Conservation (phyloP, 2,329 filamentous ascomycete genomes). For the Alternaria burnsii region DNA sequence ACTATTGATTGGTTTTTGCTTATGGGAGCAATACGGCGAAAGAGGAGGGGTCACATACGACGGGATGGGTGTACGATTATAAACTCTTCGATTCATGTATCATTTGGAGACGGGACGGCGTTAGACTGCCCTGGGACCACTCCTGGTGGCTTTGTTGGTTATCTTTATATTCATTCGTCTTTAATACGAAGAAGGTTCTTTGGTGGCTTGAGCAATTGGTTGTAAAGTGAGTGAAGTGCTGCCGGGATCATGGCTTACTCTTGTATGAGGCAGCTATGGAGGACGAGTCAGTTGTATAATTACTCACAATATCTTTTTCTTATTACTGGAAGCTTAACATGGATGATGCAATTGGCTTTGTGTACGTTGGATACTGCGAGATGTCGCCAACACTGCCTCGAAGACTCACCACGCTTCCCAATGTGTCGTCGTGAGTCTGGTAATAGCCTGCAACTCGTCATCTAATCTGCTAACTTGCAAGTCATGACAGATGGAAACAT, state of each 20-base stretch:
- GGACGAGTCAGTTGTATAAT: not conserved
- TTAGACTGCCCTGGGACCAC: not conserved
- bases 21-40: not conserved
- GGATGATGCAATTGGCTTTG: not conserved
- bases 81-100: not conserved
- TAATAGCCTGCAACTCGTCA: not conserved
- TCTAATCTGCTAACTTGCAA: not conserved
- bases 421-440: not conserved
- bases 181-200: not conserved
- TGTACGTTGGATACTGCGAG: not conserved
- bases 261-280: not conserved
- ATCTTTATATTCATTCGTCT: not conserved
- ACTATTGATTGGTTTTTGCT: conserved; percentile 29
- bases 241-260: not conserved
- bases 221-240: not conserved
- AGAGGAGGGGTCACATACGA: not conserved
- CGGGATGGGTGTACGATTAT: not conserved
- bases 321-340: not conserved
- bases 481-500: too few species aligned
- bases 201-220: not conserved
- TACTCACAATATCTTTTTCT: not conserved
- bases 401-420: not conserved
- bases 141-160: not conserved
- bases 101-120: not conserved
- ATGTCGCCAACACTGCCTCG: not conserved